Percentiles rank a stretch among this genome's conserved stretches.
Conservation (phyloP, 2,329 filamentous ascomycete species). For the Exophiala viscosa region DNA sequence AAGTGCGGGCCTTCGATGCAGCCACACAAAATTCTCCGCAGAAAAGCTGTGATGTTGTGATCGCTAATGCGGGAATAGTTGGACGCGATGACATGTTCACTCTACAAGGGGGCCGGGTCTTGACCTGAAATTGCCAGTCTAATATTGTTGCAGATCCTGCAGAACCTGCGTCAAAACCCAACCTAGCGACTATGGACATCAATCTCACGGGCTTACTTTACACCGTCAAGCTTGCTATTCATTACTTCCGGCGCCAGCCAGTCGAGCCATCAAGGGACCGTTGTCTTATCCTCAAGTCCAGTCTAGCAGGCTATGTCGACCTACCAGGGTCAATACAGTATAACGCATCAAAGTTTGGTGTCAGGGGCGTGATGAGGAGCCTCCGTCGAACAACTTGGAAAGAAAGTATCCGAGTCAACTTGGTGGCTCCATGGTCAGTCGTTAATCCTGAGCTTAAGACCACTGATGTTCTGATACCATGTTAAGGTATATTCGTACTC, state of each 20-base stretch:
- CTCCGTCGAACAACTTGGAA: slow-evolving; percentile 38
- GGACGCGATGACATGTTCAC: slow-evolving; percentile 39
- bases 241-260: slow-evolving; percentile 43
- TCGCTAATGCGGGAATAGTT: slow-evolving; percentile 48
- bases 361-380: slow-evolving; percentile 44
- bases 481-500: slow-evolving; percentile 1
- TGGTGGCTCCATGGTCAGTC: slow-evolving; percentile 43
- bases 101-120: slow-evolving; percentile 37
- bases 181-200: slow-evolving; percentile 32
- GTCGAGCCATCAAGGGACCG: slow-evolving; percentile 26
- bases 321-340: slow-evolving; percentile 42
- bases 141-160: slow-evolving; percentile 39
- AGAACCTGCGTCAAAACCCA: not conserved
- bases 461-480: not conserved
- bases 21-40: slow-evolving; percentile 37
- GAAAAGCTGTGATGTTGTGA: slow-evolving; percentile 44
- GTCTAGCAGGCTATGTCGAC: slow-evolving; percentile 36
- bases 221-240: slow-evolving; percentile 46
- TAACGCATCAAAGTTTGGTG: slow-evolving; percentile 45
- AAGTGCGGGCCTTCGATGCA: slow-evolving; percentile 40
- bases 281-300: slow-evolving; percentile 33
- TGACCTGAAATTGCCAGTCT: no score
- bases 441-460: no score
- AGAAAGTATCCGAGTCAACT: slow-evolving; percentile 46
- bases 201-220: slow-evolving; percentile 44